Conservation (phyloP, 2,329 filamentous ascomycete species). For the Calcarisporium arbuscula region DNA sequence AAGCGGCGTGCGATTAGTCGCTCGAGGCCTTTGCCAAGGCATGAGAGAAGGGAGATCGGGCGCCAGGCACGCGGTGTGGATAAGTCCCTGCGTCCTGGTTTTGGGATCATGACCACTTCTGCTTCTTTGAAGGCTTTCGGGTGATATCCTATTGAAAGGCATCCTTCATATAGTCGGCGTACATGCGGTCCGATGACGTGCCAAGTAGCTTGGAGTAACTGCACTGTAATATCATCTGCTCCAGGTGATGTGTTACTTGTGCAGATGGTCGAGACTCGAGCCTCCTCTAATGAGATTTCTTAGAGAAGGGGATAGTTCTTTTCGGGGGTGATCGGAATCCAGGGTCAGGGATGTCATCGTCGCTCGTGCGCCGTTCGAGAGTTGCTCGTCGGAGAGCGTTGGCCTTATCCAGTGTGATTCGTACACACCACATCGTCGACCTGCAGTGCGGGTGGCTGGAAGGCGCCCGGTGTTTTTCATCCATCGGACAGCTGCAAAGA, state of each 20-base stretch:
- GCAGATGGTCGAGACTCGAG: not conserved
- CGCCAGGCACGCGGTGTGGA: slow-evolving; percentile 13
- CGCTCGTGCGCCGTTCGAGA: too few species aligned
- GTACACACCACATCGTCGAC: slow-evolving; percentile 8
- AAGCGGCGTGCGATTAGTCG: slow-evolving; percentile 16
- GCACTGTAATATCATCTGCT: not conserved
- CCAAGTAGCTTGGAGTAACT: slow-evolving; percentile 1
- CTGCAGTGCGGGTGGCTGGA: slow-evolving; percentile 9
- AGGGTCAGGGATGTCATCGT: too few species aligned
- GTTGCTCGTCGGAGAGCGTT: too few species aligned
- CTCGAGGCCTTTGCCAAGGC: slow-evolving; percentile 20
- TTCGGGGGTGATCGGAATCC: too few species aligned
- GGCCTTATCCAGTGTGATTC: too few species aligned
- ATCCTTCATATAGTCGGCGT: slow-evolving; percentile 11
- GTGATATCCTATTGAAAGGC: slow-evolving; percentile 12
- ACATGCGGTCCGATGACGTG: slow-evolving; percentile 4
- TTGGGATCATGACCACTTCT: slow-evolving; percentile 18
- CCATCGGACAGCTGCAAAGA: slow-evolving; percentile 7
- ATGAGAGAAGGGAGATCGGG: slow-evolving; percentile 19
- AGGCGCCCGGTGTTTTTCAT: slow-evolving; percentile 7
- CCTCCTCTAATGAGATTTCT: too few species aligned
- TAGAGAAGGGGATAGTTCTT: too few species aligned
- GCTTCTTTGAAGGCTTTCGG: slow-evolving; percentile 14
- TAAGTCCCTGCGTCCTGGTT: slow-evolving; percentile 15
- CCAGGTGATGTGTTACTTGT: slow-evolving; percentile 1